Percentiles rank a stretch among this genome's conserved stretches.
phyloP scores from a whole-genome alignment of 352 stramenopile genomes.

The Thraustochytrium striatum region DNA sequence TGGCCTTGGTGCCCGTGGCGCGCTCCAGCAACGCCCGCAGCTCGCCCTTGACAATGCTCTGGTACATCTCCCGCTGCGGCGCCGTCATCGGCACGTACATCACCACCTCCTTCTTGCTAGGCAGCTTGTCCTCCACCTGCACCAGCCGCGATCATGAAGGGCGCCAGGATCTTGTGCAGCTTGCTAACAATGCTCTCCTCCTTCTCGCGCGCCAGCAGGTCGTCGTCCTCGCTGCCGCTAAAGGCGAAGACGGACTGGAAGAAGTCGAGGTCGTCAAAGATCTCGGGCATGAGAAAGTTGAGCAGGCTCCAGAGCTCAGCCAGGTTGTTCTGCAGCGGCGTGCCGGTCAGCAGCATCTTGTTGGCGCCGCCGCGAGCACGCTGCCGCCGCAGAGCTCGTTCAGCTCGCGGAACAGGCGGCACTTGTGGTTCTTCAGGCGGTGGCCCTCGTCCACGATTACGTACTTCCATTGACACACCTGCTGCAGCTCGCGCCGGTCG shows the following conservation, averaged over 20 bases:
- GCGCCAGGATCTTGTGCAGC: constrained; percentile 72
- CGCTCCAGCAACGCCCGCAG: constrained; percentile 49
- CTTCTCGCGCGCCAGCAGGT: constrained; percentile 80
- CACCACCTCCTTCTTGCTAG: constrained; percentile 96
- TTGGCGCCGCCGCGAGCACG: constrained; percentile 48
- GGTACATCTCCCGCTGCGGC: constrained; percentile 98
- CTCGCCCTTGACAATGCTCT: constrained; percentile 61
- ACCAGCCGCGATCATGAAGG: constrained; percentile 94
- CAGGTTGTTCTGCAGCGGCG: constrained; percentile 97
- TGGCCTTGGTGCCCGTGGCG: constrained; percentile 55
- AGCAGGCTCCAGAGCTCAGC: constrained; percentile 96
- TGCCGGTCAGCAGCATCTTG: constrained; percentile 67
- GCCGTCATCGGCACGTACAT: constrained; percentile 94
- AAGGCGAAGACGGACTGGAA: constrained; percentile 78
- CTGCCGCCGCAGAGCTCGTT: constrained; percentile 45
- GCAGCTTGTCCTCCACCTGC: constrained; percentile 90
- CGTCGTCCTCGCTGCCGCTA: constrained; percentile 59
- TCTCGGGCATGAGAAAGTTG: constrained; percentile 90
- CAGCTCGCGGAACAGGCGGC: constrained; percentile 52
- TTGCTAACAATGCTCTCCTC: constrained; percentile 65
- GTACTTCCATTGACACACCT: constrained; percentile 48
- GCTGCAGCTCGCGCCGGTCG: constrained; percentile 40
- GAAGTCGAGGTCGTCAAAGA: constrained; percentile 95
- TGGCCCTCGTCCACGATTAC: constrained; percentile 92
- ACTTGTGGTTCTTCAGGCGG: constrained; percentile 84